Conservation (phyloP, 2,329 filamentous ascomycete genomes). For the Fusarium sp. region DNA sequence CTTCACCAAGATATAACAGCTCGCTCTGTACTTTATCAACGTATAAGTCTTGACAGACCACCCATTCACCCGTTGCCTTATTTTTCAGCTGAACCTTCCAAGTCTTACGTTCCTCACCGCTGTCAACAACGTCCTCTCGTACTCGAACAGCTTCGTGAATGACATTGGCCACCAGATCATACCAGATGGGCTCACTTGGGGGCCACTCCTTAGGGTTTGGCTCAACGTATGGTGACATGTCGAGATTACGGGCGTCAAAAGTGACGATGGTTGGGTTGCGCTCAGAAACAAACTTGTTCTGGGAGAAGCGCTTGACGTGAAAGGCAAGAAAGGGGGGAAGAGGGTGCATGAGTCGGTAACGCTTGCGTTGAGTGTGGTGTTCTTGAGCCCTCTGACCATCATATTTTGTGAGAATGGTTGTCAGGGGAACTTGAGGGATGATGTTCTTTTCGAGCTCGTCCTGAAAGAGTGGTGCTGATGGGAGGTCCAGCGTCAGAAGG, state of each 20-base stretch:
- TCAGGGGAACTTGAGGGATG: constrained; percentile 90
- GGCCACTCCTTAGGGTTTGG: constrained; percentile 79
- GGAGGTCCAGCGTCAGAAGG: constrained; percentile 92
- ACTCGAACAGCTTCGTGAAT: constrained; percentile 84
- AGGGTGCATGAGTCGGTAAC: constrained; percentile 90
- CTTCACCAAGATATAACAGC: constrained; percentile 90
- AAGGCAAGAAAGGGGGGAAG: constrained; percentile 91
- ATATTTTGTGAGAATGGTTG: constrained; percentile 88
- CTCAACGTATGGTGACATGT: constrained; percentile 91
- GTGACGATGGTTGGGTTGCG: constrained; percentile 98
- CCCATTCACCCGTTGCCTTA: constrained; percentile 85
- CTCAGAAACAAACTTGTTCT: constrained; percentile 96
- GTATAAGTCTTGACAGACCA: constrained; percentile 92
- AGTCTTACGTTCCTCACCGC: constrained; percentile 85
- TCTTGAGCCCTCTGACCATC: constrained; percentile 90
- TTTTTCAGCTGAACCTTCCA: constrained; percentile 95
- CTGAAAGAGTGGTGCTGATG: constrained; percentile 92
- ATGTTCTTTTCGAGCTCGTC: constrained; percentile 95
- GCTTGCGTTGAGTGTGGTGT: constrained; percentile 85
- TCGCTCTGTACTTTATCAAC: constrained; percentile 91
- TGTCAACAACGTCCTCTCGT: constrained; percentile 87
- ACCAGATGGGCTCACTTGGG: constrained; percentile 85
- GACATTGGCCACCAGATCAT: constrained; percentile 96
- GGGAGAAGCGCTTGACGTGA: constrained; percentile 96
- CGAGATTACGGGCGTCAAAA: constrained; percentile 84